phyloP scores from a whole-genome alignment of 2,329 filamentous ascomycete species.

The Phialophora tarda region DNA sequence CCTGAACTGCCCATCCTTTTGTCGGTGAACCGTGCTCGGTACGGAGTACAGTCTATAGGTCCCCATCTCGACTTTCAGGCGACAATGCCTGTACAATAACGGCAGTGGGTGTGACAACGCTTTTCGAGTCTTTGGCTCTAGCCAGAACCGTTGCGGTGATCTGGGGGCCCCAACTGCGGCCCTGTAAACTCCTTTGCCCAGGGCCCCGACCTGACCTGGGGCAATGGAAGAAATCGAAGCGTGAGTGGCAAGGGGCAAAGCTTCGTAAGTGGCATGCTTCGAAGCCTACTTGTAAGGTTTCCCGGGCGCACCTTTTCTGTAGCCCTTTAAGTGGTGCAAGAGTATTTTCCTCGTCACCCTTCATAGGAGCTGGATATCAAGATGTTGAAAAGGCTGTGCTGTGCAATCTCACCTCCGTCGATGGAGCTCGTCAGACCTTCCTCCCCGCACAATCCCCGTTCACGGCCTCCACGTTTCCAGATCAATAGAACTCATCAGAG shows the following conservation, averaged over 20 bases:
- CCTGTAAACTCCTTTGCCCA: background rate
- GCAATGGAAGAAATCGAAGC: background rate
- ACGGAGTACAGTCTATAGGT: background rate
- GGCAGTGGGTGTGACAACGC: background rate
- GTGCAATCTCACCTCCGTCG: background rate
- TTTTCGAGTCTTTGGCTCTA: background rate
- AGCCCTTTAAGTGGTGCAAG: background rate
- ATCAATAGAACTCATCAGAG: background rate
- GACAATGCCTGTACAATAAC: background rate
- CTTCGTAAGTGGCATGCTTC: background rate
- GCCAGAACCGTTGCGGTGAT: background rate
- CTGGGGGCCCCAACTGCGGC: no score
- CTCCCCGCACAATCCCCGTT: background rate
- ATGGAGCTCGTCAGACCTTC: constrained; percentile 1
- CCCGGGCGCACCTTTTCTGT: no score
- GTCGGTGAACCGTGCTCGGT: background rate
- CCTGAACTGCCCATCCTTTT: background rate
- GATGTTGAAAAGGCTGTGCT: background rate
- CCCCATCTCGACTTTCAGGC: background rate
- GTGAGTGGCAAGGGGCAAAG: background rate
- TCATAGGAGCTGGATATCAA: background rate
- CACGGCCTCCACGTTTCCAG: background rate
- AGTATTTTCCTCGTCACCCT: background rate
- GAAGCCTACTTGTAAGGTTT: no score
- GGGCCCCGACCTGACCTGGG: no score